These are phyloP conservation scores for Clarireedia sp. DNA, from an alignment of 2,329 filamentous ascomycete species.

Conservation along the genomic window DNA sequence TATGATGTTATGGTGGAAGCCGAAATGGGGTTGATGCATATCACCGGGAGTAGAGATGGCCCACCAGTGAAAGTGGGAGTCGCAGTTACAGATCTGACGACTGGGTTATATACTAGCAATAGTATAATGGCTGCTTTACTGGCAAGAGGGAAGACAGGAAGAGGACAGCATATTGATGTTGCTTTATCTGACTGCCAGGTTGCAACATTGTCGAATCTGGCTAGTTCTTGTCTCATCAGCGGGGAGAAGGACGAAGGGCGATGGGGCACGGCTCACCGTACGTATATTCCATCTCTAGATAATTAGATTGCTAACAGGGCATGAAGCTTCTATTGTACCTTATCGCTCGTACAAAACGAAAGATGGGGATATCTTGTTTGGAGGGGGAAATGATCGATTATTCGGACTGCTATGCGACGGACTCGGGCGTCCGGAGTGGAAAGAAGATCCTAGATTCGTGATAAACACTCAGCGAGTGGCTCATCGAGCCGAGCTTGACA, in stretches of 20 bases:
- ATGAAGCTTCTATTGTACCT: slow-evolving; percentile 83
- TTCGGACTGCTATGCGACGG: slow-evolving; percentile 58
- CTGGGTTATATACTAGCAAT: slow-evolving; percentile 90
- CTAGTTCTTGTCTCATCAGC: slow-evolving; percentile 82
- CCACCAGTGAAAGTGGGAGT: slow-evolving; percentile 96
- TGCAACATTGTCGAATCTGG: slow-evolving; percentile 89
- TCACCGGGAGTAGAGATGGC: slow-evolving; percentile 80
- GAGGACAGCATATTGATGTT: slow-evolving; percentile 87
- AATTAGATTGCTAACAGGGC: neutral
- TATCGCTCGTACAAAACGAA: slow-evolving; percentile 77
- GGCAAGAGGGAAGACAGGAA: slow-evolving; percentile 63
- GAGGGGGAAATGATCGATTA: slow-evolving; percentile 64
- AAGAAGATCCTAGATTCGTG: slow-evolving; percentile 48
- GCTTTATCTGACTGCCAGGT: slow-evolving; percentile 91
- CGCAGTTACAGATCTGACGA: slow-evolving; percentile 92
- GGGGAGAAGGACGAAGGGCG: slow-evolving; percentile 80
- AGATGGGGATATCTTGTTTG: slow-evolving; percentile 63
- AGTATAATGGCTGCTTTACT: slow-evolving; percentile 90
- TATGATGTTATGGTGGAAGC: slow-evolving; percentile 99
- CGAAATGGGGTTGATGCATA: slow-evolving; percentile 97
- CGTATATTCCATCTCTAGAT: slow-evolving; percentile 18
- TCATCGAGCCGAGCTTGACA: slow-evolving; percentile 70
- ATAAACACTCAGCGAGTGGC: slow-evolving; percentile 57
- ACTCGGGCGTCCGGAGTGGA: slow-evolving; percentile 52
- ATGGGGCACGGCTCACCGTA: slow-evolving; percentile 95